phyloP scores from a whole-genome alignment of 2,329 filamentous ascomycete genomes.

The Aspergillus latus region DNA sequence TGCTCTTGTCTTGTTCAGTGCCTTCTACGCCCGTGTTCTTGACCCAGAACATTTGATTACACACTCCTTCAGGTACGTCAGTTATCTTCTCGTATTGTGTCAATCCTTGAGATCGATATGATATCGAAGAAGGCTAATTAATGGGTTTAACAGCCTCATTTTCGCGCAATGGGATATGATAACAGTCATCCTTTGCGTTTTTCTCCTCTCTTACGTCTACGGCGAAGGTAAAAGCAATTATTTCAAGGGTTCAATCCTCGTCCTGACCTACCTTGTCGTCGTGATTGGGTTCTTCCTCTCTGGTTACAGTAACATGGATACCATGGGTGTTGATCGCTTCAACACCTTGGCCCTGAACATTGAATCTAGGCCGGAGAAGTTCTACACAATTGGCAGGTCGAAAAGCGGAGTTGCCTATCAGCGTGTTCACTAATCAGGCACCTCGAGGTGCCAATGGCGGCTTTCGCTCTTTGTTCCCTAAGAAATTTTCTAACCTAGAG shows the following conservation, averaged over 20 bases:
- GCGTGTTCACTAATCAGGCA: not conserved
- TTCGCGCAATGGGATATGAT: constrained; percentile 99
- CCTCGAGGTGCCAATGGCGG: no score
- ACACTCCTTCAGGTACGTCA: constrained; percentile 55
- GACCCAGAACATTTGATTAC: constrained; percentile 53
- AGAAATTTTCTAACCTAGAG: no score
- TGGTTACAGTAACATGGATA: constrained; percentile 57
- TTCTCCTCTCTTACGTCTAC: constrained; percentile 95
- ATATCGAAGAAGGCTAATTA: not conserved
- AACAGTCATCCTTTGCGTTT: constrained; percentile 91
- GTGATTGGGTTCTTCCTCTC: constrained; percentile 89
- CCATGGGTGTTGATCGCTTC: constrained; percentile 48
- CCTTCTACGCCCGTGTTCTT: constrained; percentile 63
- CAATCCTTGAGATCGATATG: no score
- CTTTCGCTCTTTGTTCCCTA: no score
- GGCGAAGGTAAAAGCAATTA: constrained; percentile 99
- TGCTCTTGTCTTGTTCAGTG: constrained; percentile 86
- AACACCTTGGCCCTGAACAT: constrained; percentile 47
- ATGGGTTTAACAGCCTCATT: constrained; percentile 60
- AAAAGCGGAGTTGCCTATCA: constrained; percentile 39
- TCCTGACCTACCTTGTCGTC: constrained; percentile 90
- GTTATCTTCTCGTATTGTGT: not conserved
- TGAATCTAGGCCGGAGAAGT: constrained; percentile 31
- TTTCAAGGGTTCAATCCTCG: constrained; percentile 95
- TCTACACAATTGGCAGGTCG: constrained; percentile 44